Evolutionary conservation across 768 basidiomycete genomes (phyloP).

Genomic region (Imleria badia): DNA sequence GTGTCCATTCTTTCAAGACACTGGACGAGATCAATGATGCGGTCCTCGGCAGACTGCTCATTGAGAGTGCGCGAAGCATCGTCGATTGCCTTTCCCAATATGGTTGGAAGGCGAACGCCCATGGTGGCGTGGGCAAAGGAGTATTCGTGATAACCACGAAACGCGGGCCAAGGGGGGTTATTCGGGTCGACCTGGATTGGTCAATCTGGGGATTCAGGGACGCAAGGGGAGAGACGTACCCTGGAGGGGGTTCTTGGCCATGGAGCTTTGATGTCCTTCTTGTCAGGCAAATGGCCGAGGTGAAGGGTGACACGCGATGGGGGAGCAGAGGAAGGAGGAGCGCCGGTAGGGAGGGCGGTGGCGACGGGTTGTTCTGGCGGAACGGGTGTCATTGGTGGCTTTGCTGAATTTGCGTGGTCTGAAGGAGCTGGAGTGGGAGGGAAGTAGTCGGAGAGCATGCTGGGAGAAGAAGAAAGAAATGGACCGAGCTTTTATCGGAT

Average conservation of each 20-base stretch:
- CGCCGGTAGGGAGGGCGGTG: slow-evolving; percentile 8
- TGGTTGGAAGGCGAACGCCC: slow-evolving; percentile 94
- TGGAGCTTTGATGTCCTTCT: slow-evolving; percentile 67
- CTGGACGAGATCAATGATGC: slow-evolving; percentile 76
- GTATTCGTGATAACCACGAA: slow-evolving; percentile 78
- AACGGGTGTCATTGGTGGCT: slow-evolving; percentile 5
- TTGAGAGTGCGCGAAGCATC: slow-evolving; percentile 89
- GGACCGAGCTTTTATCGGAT: slow-evolving; percentile 11
- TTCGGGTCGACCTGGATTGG: slow-evolving; percentile 66
- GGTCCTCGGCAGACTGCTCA: slow-evolving; percentile 79
- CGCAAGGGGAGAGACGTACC: slow-evolving; percentile 34
- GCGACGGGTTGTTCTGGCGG: not conserved
- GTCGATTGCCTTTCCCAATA: slow-evolving; percentile 93
- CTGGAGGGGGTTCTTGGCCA: slow-evolving; percentile 77
- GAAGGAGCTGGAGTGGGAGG: slow-evolving; percentile 32
- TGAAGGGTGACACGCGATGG: slow-evolving; percentile 68
- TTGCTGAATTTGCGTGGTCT: slow-evolving; percentile 10
- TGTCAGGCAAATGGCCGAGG: slow-evolving; percentile 71
- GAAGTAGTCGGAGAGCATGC: slow-evolving; percentile 21
- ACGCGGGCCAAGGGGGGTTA: slow-evolving; percentile 82
- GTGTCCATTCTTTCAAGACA: slow-evolving; percentile 90
- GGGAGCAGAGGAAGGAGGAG: slow-evolving; percentile 25
- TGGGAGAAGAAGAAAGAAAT: not conserved
- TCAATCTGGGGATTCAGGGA: not conserved
- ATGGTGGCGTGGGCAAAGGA: slow-evolving; percentile 91